Evolutionary conservation across 2,329 filamentous ascomycete genomes (phyloP).

Genomic region (Hypoxylon sp.): DNA sequence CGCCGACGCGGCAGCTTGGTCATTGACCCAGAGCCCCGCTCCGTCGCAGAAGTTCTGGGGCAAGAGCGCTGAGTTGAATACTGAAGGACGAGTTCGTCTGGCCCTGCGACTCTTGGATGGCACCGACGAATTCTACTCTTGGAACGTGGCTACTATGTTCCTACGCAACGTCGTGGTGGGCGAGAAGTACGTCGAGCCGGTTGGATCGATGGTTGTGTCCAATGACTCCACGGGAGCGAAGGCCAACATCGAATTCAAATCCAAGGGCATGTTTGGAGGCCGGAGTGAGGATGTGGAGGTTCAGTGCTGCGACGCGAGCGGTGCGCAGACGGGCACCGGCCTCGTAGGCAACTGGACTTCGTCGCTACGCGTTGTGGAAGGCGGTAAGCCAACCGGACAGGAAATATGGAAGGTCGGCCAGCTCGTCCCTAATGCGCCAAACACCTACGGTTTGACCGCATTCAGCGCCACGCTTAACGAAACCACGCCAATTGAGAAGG

Average conservation of each 20-base stretch:
- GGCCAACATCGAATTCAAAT: slow-evolving; percentile 90
- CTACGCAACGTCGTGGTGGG: slow-evolving; percentile 96
- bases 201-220: slow-evolving; percentile 87
- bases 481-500: slow-evolving; percentile 83
- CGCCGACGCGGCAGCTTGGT: slow-evolving; percentile 89
- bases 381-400: slow-evolving; percentile 70
- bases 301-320: slow-evolving; percentile 77
- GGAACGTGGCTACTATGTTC: slow-evolving; percentile 90
- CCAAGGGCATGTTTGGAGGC: slow-evolving; percentile 97
- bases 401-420: slow-evolving; percentile 84
- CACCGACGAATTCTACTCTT: slow-evolving; percentile 86
- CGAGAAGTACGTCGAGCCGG: slow-evolving; percentile 97
- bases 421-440: slow-evolving; percentile 82
- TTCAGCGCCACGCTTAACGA: slow-evolving; percentile 93
- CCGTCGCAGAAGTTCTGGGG: slow-evolving; percentile 99
- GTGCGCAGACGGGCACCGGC: slow-evolving; percentile 75
- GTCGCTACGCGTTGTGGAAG: slow-evolving; percentile 75
- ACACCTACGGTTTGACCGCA: slow-evolving; percentile 87
- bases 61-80: slow-evolving; percentile 94
- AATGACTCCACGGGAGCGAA: slow-evolving; percentile 89
- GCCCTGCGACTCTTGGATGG: slow-evolving; percentile 76
- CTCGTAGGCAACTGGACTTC: slow-evolving; percentile 89
- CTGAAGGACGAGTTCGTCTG: slow-evolving; percentile 87
- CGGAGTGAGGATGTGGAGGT: slow-evolving; percentile 90
- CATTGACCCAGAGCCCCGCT: slow-evolving; percentile 86